Percentiles rank a stretch among this genome's conserved stretches.
Conservation (phyloP, 441 rosid genomes). For the Brassica hybrid region DNA sequence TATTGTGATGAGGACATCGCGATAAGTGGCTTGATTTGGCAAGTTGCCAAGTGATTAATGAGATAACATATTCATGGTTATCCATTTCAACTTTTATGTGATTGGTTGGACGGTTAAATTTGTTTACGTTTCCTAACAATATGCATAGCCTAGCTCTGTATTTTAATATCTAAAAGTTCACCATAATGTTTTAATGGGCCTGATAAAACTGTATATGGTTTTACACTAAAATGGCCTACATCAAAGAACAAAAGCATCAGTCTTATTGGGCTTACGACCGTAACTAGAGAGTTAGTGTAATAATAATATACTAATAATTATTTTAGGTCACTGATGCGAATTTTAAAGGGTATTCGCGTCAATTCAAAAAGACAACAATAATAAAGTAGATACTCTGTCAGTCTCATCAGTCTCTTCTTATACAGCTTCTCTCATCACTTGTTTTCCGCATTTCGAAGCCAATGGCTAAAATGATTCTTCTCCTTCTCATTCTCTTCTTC, state of each 20-base stretch:
- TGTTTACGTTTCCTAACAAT: no score
- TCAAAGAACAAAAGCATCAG: not conserved
- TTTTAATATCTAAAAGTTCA: not conserved
- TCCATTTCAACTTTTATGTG: no score
- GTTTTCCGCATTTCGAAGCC: slow-evolving; percentile 38
- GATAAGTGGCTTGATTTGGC: not conserved
- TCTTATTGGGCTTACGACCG: slow-evolving; percentile 1
- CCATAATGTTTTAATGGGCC: not conserved
- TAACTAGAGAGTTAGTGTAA: not conserved
- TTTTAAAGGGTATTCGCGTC: slow-evolving; percentile 9
- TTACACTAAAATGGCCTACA: not conserved
- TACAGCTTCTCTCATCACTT: not conserved
- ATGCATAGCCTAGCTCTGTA: not conserved
- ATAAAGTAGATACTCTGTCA: slow-evolving; percentile 31
- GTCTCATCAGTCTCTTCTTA: slow-evolving; percentile 17
- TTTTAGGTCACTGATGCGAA: not conserved
- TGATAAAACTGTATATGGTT: not conserved
- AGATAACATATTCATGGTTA: not conserved
- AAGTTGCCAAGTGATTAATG: slow-evolving; percentile 6
- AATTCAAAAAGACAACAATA: no score
- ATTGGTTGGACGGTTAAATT: no score
- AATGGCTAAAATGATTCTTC: slow-evolving; percentile 23
- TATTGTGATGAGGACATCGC: no score
- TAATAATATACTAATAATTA: no score
- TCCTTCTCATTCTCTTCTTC: slow-evolving; percentile 10